These are phyloP conservation scores for Nicotiana otophora DNA, from an alignment of 257 asterid species.

Conservation along the genomic window DNA sequence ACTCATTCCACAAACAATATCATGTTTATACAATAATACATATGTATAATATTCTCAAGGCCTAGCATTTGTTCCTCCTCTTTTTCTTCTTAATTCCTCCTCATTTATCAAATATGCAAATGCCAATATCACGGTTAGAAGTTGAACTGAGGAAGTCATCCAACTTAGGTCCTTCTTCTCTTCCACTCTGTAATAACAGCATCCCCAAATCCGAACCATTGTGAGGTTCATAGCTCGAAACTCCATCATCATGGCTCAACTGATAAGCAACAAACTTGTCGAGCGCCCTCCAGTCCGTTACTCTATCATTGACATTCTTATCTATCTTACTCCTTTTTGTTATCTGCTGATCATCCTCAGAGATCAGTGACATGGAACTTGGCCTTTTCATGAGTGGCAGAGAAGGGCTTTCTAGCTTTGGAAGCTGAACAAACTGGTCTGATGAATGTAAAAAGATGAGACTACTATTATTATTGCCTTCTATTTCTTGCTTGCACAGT, in stretches of 20 bases:
- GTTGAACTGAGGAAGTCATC: conserved; percentile 31
- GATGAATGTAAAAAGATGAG: conserved; percentile 15
- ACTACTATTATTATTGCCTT: conserved; percentile 17
- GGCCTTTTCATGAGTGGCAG: conserved; percentile 27
- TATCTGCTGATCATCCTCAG: background rate
- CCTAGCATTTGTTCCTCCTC: background rate
- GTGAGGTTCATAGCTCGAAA: conserved; percentile 20
- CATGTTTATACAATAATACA: background rate
- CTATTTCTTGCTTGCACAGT: conserved; percentile 46
- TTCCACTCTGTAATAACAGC: conserved; percentile 35
- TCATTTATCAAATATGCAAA: conserved; percentile 50
- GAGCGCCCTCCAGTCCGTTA: conserved; percentile 58
- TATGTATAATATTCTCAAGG: background rate
- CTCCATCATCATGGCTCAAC: conserved; percentile 40
- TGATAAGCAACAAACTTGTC: conserved; percentile 73
- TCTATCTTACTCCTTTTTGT: background rate
- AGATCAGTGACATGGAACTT: background rate
- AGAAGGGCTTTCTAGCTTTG: conserved; percentile 45
- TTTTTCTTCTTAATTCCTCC: background rate
- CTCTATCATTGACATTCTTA: conserved; percentile 25
- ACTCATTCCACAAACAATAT: background rate
- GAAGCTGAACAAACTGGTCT: conserved; percentile 38
- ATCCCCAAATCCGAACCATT: conserved; percentile 33
- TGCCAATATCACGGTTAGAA: conserved; percentile 47
- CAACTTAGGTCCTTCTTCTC: conserved; percentile 34